phyloP scores from a whole-genome alignment of 768 basidiomycete species.

The Suillus decipiens region DNA sequence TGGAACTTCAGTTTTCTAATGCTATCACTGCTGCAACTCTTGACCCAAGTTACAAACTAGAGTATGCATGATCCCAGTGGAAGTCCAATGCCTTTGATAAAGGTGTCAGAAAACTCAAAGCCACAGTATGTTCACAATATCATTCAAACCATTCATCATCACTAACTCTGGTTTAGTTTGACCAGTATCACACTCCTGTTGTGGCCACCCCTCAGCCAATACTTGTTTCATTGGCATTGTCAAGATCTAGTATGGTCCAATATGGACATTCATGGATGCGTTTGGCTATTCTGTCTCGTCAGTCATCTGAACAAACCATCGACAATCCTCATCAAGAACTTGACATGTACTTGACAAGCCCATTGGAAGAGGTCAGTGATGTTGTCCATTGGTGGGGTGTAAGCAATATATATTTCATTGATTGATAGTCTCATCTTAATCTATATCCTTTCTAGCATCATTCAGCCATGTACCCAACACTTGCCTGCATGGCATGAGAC shows the following conservation, averaged over 20 bases:
- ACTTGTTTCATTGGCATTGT: background rate
- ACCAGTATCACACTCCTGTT: too few species aligned
- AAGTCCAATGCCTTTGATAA: too few species aligned
- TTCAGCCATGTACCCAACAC: too few species aligned
- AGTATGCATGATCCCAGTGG: background rate
- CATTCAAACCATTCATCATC: too few species aligned
- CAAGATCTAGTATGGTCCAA: background rate
- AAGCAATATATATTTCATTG: background rate
- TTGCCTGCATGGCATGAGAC: background rate
- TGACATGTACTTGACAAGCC: background rate
- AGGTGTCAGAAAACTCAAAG: too few species aligned
- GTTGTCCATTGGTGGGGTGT: slow-evolving; percentile 13
- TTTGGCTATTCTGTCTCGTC: background rate
- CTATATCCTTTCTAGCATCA: too few species aligned
- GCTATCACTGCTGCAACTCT: background rate
- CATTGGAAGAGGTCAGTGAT: slow-evolving; percentile 8
- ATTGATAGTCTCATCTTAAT: background rate
- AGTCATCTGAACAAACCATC: background rate
- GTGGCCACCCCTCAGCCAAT: background rate
- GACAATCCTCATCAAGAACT: slow-evolving; percentile 6
- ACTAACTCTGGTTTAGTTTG: too few species aligned
- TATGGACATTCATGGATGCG: slow-evolving; percentile 3
- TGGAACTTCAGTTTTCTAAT: too few species aligned
- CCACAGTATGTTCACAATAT: too few species aligned
- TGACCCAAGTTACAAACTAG: background rate